A percentile compares a stretch with the other conserved stretches of the same genome.
Evolutionary conservation across 257 asterid genomes (phyloP).

Genomic region (Penstemon newberryi): DNA sequence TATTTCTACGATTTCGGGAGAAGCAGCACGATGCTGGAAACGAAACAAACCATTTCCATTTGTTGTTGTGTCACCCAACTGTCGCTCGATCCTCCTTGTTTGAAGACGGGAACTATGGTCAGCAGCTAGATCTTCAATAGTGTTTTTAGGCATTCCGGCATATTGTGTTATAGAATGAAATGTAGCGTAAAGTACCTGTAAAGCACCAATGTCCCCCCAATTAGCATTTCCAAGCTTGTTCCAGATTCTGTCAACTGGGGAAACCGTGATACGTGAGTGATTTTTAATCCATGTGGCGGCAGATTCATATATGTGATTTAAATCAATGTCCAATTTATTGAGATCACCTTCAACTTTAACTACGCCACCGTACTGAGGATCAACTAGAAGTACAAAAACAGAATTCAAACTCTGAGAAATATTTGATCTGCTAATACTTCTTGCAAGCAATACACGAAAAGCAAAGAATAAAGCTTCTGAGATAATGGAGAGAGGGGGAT

Average conservation of each 20-base stretch:
- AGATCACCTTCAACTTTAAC: conserved; percentile 89
- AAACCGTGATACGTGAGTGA: conserved; percentile 65
- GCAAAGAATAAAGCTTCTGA: conserved; percentile 89
- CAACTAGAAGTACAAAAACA: conserved; percentile 74
- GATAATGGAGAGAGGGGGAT: conserved; percentile 49
- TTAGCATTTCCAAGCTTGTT: conserved; percentile 99
- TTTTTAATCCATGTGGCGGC: conserved; percentile 82
- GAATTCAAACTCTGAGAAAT: conserved; percentile 70
- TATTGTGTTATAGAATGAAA: conserved; percentile 83
- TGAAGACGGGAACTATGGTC: conserved; percentile 92
- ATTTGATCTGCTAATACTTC: conserved; percentile 81
- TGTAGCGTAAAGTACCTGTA: conserved; percentile 87
- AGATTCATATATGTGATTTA: conserved; percentile 72
- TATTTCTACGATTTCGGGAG: conserved; percentile 95
- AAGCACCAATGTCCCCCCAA: conserved; percentile 95
- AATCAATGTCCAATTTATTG: conserved; percentile 66
- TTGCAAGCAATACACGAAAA: conserved; percentile 77
- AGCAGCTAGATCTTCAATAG: conserved; percentile 93
- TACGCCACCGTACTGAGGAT: conserved; percentile 86
- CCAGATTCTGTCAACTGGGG: conserved; percentile 88
- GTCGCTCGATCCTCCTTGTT: conserved; percentile 82
- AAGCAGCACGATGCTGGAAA: conserved; percentile 68
- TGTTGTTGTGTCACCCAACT: conserved; percentile 53
- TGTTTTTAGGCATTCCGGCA: conserved; percentile 70
- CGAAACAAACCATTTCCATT: conserved; percentile 69